Evolutionary conservation across 306 rosid species (phyloP), one percentile per base, ranked within the genome.

Genomic region (Cucumis melo): DNA sequence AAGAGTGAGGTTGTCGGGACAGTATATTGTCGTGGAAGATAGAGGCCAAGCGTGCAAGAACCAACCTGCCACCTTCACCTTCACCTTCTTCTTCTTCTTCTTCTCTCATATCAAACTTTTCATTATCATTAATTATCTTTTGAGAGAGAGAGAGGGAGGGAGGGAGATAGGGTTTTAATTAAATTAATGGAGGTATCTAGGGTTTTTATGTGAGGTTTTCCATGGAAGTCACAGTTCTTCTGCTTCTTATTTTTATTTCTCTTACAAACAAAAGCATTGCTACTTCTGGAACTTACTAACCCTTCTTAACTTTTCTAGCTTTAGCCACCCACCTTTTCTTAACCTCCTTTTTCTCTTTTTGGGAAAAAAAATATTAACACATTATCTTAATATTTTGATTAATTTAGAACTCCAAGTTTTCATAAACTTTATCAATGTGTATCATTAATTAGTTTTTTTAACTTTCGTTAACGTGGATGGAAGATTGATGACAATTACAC

Each of bases 31-130:
- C 76, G 76, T 48, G 76, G 76, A 71, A 48, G 76, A 71, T 48
- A 71, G 76, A 71, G 76, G 76, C 76, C 59, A 71, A 71, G 76
- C 76, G 76, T 71, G 76, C 76, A 48, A 44, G 10, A 71, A 27
- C 76, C 15, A 71, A 71, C 76, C 76, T 71, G 76, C 36, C 36
- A 32, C 36, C 36, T 32, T 32, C 34, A 32, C 34, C 34, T 32
- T 32, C 75, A 71, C 5, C 23, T 54, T 68, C 20, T 68, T 68
- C 38, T 12, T 68, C 23, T 54, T 68, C 20, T 68, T 68, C 38
- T 12, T 68, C 75, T 13, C 36, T 32, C 36, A 2, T 32, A 32
- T 32, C 36, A 32, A 32, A 32, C 36, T 32, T 32, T 32, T 32
- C 36, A 32, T 32, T 32, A 2, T 3, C 36, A 32, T 32, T 32